Percentiles rank a stretch among this genome's conserved stretches.
Conservation (phyloP, 164 flowering plant genomes). For the Kalanchoe fedtschenkoi region DNA sequence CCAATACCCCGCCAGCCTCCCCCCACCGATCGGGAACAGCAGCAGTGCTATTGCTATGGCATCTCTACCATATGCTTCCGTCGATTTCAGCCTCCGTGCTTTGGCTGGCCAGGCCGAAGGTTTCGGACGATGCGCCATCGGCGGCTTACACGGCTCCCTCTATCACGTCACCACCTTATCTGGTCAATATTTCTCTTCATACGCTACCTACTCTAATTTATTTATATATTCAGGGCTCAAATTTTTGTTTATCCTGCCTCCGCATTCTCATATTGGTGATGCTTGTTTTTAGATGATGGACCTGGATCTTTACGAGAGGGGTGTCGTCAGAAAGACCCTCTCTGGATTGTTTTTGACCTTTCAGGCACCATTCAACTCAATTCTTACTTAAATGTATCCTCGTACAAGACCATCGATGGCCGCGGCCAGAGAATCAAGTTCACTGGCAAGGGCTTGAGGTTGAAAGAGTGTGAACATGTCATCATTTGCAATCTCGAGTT, state of each 20-base stretch:
- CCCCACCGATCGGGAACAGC: too few relatives aligned
- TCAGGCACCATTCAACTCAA: conserved; percentile 63
- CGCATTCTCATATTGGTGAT: neutral
- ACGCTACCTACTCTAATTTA: neutral
- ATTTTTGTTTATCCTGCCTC: neutral
- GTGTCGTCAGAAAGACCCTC: conserved; percentile 58
- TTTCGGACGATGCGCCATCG: conserved; percentile 66
- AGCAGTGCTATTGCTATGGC: neutral
- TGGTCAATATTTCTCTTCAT: conserved; percentile 22
- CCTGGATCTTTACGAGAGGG: conserved; percentile 77
- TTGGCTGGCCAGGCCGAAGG: conserved; percentile 81
- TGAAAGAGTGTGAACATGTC: conserved; percentile 77
- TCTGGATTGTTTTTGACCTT: conserved; percentile 76
- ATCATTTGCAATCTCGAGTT: conserved; percentile 77
- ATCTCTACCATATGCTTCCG: conserved; percentile 40
- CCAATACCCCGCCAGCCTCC: too few relatives aligned
- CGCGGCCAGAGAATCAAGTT: conserved; percentile 80
- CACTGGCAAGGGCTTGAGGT: conserved; percentile 65
- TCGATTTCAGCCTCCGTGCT: conserved; percentile 49
- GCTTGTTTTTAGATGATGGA: conserved; percentile 49
- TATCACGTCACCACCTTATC: conserved; percentile 53
- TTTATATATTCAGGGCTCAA: neutral
- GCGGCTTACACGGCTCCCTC: conserved; percentile 66
- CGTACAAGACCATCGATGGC: conserved; percentile 80
- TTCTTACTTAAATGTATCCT: conserved; percentile 58